Percentiles rank a stretch among this genome's conserved stretches.
Conservation (phyloP, 192 early-diverging fungal genomes). For the Podila verticillata region DNA sequence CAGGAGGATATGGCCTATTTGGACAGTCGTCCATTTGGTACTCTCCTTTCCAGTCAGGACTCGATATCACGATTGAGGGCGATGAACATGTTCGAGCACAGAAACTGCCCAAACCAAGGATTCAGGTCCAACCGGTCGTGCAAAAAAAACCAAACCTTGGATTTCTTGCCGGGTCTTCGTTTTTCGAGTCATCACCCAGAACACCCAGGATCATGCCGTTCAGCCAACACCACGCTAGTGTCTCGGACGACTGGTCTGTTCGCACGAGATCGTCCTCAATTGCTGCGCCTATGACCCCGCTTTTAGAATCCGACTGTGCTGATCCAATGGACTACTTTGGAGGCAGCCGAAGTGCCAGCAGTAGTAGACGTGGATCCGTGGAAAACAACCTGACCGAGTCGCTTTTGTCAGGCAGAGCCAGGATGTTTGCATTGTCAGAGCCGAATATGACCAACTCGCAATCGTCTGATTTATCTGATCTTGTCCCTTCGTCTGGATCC, state of each 20-base stretch:
- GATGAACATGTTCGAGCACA: conserved; percentile 22
- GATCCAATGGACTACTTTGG: conserved; percentile 41
- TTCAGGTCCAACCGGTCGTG: neutral
- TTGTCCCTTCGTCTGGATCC: too few species aligned
- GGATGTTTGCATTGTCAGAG: conserved; percentile 31
- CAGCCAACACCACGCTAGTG: conserved; percentile 19
- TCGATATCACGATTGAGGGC: conserved; percentile 44
- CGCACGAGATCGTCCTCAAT: conserved; percentile 31
- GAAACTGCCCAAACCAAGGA: conserved; percentile 12
- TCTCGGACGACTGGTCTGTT: conserved; percentile 30
- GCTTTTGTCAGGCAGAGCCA: conserved; percentile 21
- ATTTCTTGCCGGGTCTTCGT: conserved; percentile 19
- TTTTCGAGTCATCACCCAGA: conserved; percentile 38
- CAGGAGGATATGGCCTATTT: conserved; percentile 14
- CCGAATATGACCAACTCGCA: neutral
- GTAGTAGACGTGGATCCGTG: conserved; percentile 31
- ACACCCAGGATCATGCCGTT: conserved; percentile 47
- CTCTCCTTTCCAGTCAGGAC: conserved; percentile 43
- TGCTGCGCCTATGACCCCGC: conserved; percentile 26
- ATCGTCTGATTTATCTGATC: neutral
- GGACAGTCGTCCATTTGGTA: conserved; percentile 40
- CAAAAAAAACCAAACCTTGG: conserved; percentile 12
- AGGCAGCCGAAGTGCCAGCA: conserved; percentile 40
- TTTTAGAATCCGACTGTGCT: conserved; percentile 21
- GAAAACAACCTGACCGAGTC: conserved; percentile 49